Evolutionary conservation across 371 early-diverging fungal species (phyloP), one percentile per base, ranked within the genome.

Genomic region (Gilbertella persicaria): DNA sequence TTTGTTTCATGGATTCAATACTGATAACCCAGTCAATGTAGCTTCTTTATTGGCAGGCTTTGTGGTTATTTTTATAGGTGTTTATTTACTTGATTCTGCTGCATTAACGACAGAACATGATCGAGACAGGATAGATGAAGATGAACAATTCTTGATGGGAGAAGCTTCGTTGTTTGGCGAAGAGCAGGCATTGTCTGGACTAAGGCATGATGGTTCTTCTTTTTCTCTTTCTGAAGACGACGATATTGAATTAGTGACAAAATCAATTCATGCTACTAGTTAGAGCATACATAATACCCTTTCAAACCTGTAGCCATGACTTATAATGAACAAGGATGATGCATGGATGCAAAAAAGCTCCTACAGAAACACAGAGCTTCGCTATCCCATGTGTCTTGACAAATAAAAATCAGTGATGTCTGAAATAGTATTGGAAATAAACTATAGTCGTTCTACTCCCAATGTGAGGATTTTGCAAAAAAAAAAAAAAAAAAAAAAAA

Each of bases 11-110:
- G 96, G 95, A 14, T 90, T 93, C 64, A 80, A 87, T 52, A 86
- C 87, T 14, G 78, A 88, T 6, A 82, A 79, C 29, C 75, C 83
- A 14, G 85, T 84, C n/a, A 83, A 94, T 58, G 77, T 94, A 29
- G 78, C 89, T 2, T 90, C 92, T 17, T 72, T 96, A 36, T 84
- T 96, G 44, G 84, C 83, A 64, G 96, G 96, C 0, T 96, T 96
- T 58, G 60, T 92, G 19, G 92, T 92, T 45, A 93, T 94, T 50
- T 96, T 95, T 63, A 84, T 91, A 26, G 95, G 96, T 19, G 95
- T 93, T 4, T 90, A 90, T 69, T 64, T 93, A 62, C 71, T 95
- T 36, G 66, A 71, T 43, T 66, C 71, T 0, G 65, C 69, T 30
- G 67, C 71, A n/a, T 29, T 30, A 36, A n/a, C 26, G 41, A 19